Evolutionary conservation across 352 stramenopile species (phyloP).

Genomic region (Globisporangium okanoganense): DNA sequence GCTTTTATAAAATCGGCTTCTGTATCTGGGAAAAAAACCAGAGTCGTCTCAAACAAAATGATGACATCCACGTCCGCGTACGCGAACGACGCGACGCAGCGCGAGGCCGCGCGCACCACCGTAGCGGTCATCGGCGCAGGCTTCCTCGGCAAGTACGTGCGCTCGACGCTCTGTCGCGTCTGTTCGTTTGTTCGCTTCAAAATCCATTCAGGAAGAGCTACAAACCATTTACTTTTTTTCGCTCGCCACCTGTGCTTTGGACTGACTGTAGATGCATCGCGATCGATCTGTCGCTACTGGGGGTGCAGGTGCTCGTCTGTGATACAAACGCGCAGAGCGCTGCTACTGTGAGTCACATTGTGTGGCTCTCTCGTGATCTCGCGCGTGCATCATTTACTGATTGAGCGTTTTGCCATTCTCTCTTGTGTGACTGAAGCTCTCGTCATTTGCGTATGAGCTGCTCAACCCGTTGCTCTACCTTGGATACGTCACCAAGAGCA

Average conservation of each 20-base stretch:
- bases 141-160: slow-evolving; percentile 46
- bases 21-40: too few relatives aligned
- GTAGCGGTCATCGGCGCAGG: slow-evolving; percentile 63
- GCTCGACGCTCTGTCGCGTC: not conserved
- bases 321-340: slow-evolving; percentile 45
- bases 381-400: not conserved
- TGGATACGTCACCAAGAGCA: slow-evolving; percentile 74
- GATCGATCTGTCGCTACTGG: slow-evolving; percentile 62
- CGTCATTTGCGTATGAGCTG: slow-evolving; percentile 55
- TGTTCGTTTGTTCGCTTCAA: not conserved
- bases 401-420: not conserved
- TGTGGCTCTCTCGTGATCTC: not conserved
- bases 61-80: slow-evolving; percentile 19
- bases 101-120: slow-evolving; percentile 13
- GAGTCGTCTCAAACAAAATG: too few relatives aligned
- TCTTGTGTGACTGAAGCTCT: slow-evolving; percentile 27
- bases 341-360: slow-evolving; percentile 18
- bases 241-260: not conserved
- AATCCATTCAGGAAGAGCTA: not conserved
- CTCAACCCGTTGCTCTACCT: slow-evolving; percentile 68
- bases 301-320: slow-evolving; percentile 51
- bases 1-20: too few relatives aligned
- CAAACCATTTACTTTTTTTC: not conserved
- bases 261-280: slow-evolving; percentile 40
- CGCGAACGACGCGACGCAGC: slow-evolving; percentile 14